phyloP scores from a whole-genome alignment of 768 basidiomycete species.

The Leccinum variicolor region DNA sequence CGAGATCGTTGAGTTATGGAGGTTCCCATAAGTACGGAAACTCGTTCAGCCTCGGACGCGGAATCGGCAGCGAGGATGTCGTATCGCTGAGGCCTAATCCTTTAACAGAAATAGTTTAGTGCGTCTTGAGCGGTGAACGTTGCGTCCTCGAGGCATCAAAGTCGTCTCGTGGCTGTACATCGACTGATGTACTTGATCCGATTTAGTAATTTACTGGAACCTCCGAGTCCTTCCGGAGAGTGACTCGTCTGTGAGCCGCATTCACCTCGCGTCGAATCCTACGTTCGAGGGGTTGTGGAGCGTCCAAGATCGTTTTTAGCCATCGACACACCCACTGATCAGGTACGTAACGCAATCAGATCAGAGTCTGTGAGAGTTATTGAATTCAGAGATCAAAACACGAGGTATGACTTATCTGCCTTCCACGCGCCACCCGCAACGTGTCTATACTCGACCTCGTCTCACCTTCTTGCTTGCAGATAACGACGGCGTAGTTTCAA shows the following conservation, averaged over 20 bases:
- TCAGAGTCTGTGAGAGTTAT: neutral
- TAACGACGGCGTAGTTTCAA: slow-evolving; percentile 4
- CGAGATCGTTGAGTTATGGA: neutral
- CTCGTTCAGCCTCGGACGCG: neutral
- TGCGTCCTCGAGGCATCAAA: slow-evolving; percentile 21
- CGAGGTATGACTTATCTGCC: slow-evolving; percentile 10
- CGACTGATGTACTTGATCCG: neutral
- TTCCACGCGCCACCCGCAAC: slow-evolving; percentile 1
- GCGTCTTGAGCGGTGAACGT: slow-evolving; percentile 10
- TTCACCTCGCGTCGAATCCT: slow-evolving; percentile 8
- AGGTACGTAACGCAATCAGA: slow-evolving; percentile 3
- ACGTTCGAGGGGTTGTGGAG: neutral
- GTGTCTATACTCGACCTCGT: neutral
- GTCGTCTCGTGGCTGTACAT: slow-evolving; percentile 16
- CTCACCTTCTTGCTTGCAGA: neutral
- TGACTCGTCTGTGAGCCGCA: neutral
- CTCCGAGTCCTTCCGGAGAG: neutral
- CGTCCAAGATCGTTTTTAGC: slow-evolving; percentile 4
- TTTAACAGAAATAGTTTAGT: neutral
- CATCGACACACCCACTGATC: neutral
- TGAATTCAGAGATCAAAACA: slow-evolving; percentile 9
- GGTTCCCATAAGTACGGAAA: neutral
- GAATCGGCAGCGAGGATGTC: neutral
- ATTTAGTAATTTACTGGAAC: neutral
- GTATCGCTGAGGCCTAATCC: neutral